Evolutionary conservation across 2,329 filamentous ascomycete species (phyloP).

Genomic region (Aspergillus terreus): DNA sequence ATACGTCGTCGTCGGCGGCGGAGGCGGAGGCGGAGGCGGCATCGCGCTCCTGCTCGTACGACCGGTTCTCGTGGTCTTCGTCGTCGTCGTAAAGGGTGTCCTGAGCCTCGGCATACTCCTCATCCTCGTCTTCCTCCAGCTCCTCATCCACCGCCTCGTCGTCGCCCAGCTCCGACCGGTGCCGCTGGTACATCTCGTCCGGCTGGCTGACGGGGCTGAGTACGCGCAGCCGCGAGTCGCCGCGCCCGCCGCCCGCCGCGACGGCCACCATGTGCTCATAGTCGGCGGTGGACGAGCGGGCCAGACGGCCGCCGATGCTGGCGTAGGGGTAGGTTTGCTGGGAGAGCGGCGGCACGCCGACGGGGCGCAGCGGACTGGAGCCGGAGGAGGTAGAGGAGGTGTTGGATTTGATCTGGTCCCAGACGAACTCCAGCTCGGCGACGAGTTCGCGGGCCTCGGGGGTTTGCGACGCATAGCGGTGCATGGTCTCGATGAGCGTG

Average conservation of each 20-base stretch:
- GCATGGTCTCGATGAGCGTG: slow-evolving; percentile 93
- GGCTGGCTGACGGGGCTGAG: slow-evolving; percentile 84
- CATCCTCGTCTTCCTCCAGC: slow-evolving; percentile 31
- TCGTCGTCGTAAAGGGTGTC: slow-evolving; percentile 30
- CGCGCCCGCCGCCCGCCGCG: slow-evolving; percentile 23
- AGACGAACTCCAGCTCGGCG: slow-evolving; percentile 95
- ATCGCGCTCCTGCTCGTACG: background rate
- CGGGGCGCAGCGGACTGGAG: slow-evolving; percentile 25
- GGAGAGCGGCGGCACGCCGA: slow-evolving; percentile 26
- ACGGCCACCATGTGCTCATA: slow-evolving; percentile 42
- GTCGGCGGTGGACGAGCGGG: slow-evolving; percentile 25
- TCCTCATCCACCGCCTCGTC: slow-evolving; percentile 28
- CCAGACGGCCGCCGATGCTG: slow-evolving; percentile 34
- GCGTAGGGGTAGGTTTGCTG: slow-evolving; percentile 22
- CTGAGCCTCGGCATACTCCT: slow-evolving; percentile 34
- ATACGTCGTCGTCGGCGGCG: background rate
- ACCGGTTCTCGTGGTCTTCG: slow-evolving; percentile 9
- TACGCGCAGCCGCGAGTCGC: slow-evolving; percentile 59
- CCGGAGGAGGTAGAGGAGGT: slow-evolving; percentile 45
- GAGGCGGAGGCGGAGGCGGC: slow-evolving; percentile 6
- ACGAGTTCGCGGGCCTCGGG: slow-evolving; percentile 80
- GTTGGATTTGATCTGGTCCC: slow-evolving; percentile 95
- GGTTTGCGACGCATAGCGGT: slow-evolving; percentile 82
- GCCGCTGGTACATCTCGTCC: slow-evolving; percentile 54
- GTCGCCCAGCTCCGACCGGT: slow-evolving; percentile 43